Evolutionary conservation across 108 stramenopile species (phyloP), one percentile per base, ranked within the genome.

Genomic region (Cyclotella atomus): DNA sequence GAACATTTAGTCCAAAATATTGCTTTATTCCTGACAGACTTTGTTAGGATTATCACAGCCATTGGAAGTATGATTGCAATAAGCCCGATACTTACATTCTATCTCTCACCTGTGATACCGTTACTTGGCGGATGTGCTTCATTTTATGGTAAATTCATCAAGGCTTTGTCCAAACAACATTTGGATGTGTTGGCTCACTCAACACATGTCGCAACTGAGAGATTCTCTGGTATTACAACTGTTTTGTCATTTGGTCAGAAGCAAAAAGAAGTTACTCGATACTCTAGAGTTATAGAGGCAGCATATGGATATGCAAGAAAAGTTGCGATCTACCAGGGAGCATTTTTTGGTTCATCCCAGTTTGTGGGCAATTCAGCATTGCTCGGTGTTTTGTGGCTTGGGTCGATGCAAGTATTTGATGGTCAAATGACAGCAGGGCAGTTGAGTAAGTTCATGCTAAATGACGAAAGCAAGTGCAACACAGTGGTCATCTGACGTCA

Each of bases 1-100:
- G 80, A 81, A 36, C 80, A 81, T 70, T 35, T 81, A 2, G 80
- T 81, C 1, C 80, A 81, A 33, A 81, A 81, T 41, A 64, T 81
- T 34, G 67, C 80, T 0, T 36, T 59, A 12, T 81, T 73, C 36
- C 32, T 75, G 70, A 75, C 49, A 21, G 74, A 75, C 50, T 20
- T 74, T 28, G 74, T 82, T 14, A 23, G 81, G 25, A 34, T 73
- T 7, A 9, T 75, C 7, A 75, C 74, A 14, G 73, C 81, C 28
- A 45, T 75, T 30, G 67, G 33, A 38, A 59, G 57, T 19, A 82
- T 82, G 81, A 59, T 60, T 14, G 64, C 52, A 1, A 66, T 82
- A 2, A 74, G 72, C 15, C 81, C 81, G 2, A 3, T 29, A 17
- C 59, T 82, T 16, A 82, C 81, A 29, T 49, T 68, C 12, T 73